These are phyloP conservation scores for Lactifluus subvellereus DNA, from an alignment of 768 basidiomycete species.

Conservation along the genomic window DNA sequence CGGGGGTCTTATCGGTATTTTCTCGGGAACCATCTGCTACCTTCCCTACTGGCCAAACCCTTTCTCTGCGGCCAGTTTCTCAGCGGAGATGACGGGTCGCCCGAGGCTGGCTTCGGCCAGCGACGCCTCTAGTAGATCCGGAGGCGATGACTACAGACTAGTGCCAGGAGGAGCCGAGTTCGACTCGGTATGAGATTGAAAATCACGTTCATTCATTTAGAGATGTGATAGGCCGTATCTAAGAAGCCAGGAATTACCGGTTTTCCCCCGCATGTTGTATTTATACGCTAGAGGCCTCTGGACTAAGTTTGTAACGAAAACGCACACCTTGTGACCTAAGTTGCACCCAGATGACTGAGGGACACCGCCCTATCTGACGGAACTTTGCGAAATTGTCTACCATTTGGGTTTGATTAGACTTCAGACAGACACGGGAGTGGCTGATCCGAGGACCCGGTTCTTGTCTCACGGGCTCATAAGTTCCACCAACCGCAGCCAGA, in stretches of 20 bases:
- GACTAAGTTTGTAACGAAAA: background rate
- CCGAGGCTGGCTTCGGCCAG: constrained; percentile 42
- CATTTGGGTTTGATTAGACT: constrained; percentile 28
- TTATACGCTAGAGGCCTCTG: too few species aligned
- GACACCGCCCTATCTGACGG: background rate
- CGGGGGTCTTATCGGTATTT: constrained; percentile 52
- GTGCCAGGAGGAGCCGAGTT: background rate
- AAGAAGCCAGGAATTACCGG: background rate
- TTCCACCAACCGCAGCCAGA: background rate
- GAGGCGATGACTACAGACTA: constrained; percentile 43
- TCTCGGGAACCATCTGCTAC: constrained; percentile 46
- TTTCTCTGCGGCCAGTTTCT: constrained; percentile 40
- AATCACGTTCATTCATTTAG: background rate
- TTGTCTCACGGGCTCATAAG: background rate
- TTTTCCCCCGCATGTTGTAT: too few species aligned
- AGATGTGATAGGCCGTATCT: background rate
- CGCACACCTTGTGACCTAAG: background rate
- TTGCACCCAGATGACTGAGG: background rate
- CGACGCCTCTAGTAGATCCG: constrained; percentile 22
- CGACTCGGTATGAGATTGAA: constrained; percentile 1
- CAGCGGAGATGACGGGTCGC: constrained; percentile 29
- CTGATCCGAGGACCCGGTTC: constrained; percentile 26
- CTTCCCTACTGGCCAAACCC: constrained; percentile 63
- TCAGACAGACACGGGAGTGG: constrained; percentile 39
- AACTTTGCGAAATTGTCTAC: background rate